Evolutionary conservation across 2,329 filamentous ascomycete species (phyloP).

Genomic region (Penicillium sp.): DNA sequence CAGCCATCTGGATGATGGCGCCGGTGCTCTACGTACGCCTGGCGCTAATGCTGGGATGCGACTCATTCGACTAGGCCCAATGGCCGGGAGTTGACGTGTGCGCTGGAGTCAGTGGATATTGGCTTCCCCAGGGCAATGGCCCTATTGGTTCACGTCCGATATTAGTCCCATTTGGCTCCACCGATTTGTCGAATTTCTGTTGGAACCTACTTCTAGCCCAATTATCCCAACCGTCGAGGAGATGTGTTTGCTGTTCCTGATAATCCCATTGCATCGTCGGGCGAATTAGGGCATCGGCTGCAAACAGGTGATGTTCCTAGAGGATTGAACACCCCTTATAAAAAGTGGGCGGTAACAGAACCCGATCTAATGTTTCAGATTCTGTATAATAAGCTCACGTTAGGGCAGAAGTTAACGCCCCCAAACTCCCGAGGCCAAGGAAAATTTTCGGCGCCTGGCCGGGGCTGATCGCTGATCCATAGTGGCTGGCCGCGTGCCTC

Average conservation of each 20-base stretch:
- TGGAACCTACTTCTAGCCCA: slow-evolving; percentile 6
- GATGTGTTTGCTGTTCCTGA: neutral
- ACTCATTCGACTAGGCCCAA: neutral
- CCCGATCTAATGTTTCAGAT: slow-evolving; percentile 1
- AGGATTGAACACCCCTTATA: neutral
- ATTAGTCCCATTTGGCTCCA: slow-evolving; percentile 6
- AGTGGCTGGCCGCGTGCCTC: slow-evolving; percentile 2
- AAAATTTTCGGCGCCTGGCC: neutral
- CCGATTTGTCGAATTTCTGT: slow-evolving; percentile 12
- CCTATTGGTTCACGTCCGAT: neutral
- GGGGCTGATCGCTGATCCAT: slow-evolving; percentile 1
- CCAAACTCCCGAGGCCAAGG: slow-evolving; percentile 1
- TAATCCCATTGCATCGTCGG: neutral
- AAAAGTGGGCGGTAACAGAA: neutral
- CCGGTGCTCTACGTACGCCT: slow-evolving; percentile 10
- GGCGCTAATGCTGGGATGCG: slow-evolving; percentile 9
- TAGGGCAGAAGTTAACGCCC: neutral
- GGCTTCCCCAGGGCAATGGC: neutral
- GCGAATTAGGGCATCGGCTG: neutral
- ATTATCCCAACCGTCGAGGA: neutral
- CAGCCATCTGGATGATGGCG: slow-evolving; percentile 1
- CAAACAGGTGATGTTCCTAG: no score
- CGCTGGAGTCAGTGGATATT: slow-evolving; percentile 12
- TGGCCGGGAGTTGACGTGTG: slow-evolving; percentile 14
- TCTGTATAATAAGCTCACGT: slow-evolving; percentile 2